Evolutionary conservation across 495 filamentous ascomycete genomes (phyloP).

Genomic region (Xylaria scruposa): DNA sequence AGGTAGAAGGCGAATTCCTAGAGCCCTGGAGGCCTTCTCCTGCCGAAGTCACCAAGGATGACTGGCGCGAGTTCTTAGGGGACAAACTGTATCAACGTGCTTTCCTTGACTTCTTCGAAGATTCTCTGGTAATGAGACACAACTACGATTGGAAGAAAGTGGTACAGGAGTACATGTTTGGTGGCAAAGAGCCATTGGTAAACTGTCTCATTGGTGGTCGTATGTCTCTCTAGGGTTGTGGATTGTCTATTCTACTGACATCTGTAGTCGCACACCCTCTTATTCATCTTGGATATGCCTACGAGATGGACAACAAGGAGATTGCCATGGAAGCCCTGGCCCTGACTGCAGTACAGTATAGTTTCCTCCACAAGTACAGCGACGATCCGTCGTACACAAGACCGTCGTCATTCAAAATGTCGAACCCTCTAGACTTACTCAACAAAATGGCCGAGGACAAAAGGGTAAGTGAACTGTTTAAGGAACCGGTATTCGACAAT

Average conservation of each 20-base stretch:
- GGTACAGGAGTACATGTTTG: conserved; percentile 75
- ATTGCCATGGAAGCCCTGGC: conserved; percentile 84
- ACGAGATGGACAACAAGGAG: conserved; percentile 78
- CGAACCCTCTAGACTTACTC: conserved; percentile 71
- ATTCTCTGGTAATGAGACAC: conserved; percentile 72
- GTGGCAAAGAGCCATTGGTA: conserved; percentile 77
- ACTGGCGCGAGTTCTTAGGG: conserved; percentile 87
- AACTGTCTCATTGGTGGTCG: conserved; percentile 77
- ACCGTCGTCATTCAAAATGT: conserved; percentile 55
- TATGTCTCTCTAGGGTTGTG: conserved; percentile 54
- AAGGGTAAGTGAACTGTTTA: conserved; percentile 67
- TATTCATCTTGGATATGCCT: conserved; percentile 89
- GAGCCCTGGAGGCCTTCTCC: conserved; percentile 89
- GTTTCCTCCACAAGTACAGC: conserved; percentile 76
- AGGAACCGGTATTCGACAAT: conserved; percentile 64
- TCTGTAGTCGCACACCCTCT: conserved; percentile 79
- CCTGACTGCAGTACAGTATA: conserved; percentile 73
- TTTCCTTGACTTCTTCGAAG: conserved; percentile 91
- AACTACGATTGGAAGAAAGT: conserved; percentile 86
- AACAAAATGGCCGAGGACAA: conserved; percentile 61
- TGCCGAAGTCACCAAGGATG: conserved; percentile 76
- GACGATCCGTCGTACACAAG: conserved; percentile 73
- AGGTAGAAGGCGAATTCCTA: conserved; percentile 69
- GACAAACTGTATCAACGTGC: conserved; percentile 83
- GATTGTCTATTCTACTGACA: conserved; percentile 28